These are phyloP conservation scores for Colletotrichum trifolii DNA, from an alignment of 2,329 filamentous ascomycete genomes.

Conservation along the genomic window DNA sequence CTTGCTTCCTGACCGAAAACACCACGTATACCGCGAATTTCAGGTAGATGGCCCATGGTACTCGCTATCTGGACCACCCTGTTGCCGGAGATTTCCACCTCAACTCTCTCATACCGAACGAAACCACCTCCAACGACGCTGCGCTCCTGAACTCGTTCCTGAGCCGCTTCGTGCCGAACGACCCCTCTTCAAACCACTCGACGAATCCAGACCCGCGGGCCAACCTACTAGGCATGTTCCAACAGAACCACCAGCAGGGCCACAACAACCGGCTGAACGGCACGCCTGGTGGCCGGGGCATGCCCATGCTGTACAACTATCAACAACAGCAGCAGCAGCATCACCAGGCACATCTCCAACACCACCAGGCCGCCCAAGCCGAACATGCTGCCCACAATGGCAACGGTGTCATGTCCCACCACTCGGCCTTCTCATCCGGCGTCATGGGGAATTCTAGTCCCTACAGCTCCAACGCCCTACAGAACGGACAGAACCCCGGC, in stretches of 20 bases:
- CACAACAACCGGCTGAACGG: slow-evolving; percentile 83
- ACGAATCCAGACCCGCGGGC: slow-evolving; percentile 40
- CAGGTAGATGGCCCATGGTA: slow-evolving; percentile 77
- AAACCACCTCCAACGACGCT: slow-evolving; percentile 60
- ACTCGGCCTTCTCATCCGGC: slow-evolving; percentile 71
- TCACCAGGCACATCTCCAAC: slow-evolving; percentile 73
- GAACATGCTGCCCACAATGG: slow-evolving; percentile 66
- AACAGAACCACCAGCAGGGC: slow-evolving; percentile 76
- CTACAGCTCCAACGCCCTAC: slow-evolving; percentile 64
- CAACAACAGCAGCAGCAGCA: slow-evolving; percentile 71
- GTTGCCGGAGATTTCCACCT: slow-evolving; percentile 67
- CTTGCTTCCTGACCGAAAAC: slow-evolving; percentile 35
- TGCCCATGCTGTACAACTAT: slow-evolving; percentile 77
- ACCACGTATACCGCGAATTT: slow-evolving; percentile 42
- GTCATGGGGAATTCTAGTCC: slow-evolving; percentile 73
- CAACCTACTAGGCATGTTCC: slow-evolving; percentile 72
- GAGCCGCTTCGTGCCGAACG: slow-evolving; percentile 45
- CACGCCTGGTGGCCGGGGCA: slow-evolving; percentile 67
- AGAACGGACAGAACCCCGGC: slow-evolving; percentile 66
- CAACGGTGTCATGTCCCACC: slow-evolving; percentile 67
- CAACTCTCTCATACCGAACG: slow-evolving; percentile 46
- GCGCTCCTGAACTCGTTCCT: slow-evolving; percentile 48
- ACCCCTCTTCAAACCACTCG: slow-evolving; percentile 39
- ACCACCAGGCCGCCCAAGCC: slow-evolving; percentile 69
- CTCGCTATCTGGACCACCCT: slow-evolving; percentile 69